Percentiles rank a stretch among this genome's conserved stretches.
These are phyloP conservation scores for Kwoniella newhampshirensis DNA, from an alignment of 768 basidiomycete species.

Conservation along the genomic window DNA sequence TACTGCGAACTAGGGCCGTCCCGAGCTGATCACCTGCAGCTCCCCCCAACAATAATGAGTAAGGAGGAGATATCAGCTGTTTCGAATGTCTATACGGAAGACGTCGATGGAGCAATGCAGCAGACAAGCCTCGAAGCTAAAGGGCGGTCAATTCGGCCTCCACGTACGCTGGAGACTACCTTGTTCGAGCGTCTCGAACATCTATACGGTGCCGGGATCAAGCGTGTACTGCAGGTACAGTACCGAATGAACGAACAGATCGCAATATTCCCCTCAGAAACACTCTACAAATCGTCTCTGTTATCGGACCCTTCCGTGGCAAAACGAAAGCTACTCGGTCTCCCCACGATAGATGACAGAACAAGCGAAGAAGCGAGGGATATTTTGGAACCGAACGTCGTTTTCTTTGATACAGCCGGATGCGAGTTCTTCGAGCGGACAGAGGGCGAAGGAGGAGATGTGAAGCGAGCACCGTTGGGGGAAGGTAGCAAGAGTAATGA, in stretches of 20 bases:
- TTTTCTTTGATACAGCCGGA: constrained; percentile 92
- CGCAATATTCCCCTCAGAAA: constrained; percentile 78
- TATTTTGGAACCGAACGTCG: constrained; percentile 69
- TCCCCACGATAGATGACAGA: constrained; percentile 59
- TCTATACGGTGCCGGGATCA: constrained; percentile 80
- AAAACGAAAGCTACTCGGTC: constrained; percentile 67
- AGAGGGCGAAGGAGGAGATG: constrained; percentile 61
- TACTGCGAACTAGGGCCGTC: not conserved
- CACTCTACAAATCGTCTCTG: constrained; percentile 72
- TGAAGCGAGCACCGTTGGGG: constrained; percentile 56
- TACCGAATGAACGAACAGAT: constrained; percentile 87
- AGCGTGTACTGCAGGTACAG: constrained; percentile 83
- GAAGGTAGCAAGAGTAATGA: constrained; percentile 92
- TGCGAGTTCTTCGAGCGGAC: constrained; percentile 85
- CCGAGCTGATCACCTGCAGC: constrained; percentile 53
- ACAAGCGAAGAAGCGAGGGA: constrained; percentile 68
- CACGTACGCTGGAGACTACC: constrained; percentile 77
- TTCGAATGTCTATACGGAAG: constrained; percentile 11
- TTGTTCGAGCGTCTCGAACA: constrained; percentile 87
- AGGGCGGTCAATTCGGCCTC: constrained; percentile 58
- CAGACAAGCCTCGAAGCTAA: not conserved
- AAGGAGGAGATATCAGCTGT: constrained; percentile 54
- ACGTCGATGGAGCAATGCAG: constrained; percentile 1
- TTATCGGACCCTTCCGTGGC: constrained; percentile 71
- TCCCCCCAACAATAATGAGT: constrained; percentile 88